phyloP scores from a whole-genome alignment of 257 asterid species.

The Vinca minor region DNA sequence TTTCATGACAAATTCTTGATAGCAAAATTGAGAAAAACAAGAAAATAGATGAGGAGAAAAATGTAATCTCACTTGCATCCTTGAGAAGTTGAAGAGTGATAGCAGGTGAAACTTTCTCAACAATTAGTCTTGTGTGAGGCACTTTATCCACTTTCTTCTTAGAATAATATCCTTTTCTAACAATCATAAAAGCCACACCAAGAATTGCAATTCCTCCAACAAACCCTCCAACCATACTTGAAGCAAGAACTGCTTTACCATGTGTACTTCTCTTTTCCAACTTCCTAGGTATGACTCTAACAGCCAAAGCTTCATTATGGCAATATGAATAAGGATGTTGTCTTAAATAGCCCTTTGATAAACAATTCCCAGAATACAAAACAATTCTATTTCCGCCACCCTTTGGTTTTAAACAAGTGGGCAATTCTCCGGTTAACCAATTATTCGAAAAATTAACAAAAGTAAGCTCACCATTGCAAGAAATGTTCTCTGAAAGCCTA shows the following conservation, averaged over 20 bases:
- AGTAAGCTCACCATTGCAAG: slow-evolving; percentile 41
- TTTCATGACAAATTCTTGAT: neutral
- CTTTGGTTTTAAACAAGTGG: slow-evolving; percentile 40
- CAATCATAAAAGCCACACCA: slow-evolving; percentile 42
- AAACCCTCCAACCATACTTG: slow-evolving; percentile 57
- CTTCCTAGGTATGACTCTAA: slow-evolving; percentile 41
- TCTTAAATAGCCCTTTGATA: slow-evolving; percentile 24
- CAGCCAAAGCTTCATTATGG: slow-evolving; percentile 76
- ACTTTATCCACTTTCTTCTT: slow-evolving; percentile 29
- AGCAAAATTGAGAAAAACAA: neutral
- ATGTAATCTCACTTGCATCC: slow-evolving; percentile 61
- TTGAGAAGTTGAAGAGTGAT: slow-evolving; percentile 68
- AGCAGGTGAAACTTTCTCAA: slow-evolving; percentile 57
- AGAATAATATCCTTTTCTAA: slow-evolving; percentile 29
- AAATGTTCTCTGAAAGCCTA: slow-evolving; percentile 42
- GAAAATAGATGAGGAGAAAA: neutral
- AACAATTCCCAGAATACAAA: slow-evolving; percentile 55
- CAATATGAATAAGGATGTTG: slow-evolving; percentile 58
- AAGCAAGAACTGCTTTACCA: slow-evolving; percentile 47
- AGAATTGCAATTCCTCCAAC: slow-evolving; percentile 40
- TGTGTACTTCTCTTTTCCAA: slow-evolving; percentile 20
- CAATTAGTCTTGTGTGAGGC: slow-evolving; percentile 34
- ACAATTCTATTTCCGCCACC: slow-evolving; percentile 18
- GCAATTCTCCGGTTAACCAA: slow-evolving; percentile 65
- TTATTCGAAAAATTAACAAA: slow-evolving; percentile 66